Evolutionary conservation across 208 protist species (phyloP).

Genomic region (Endotrypanum monterogeii): DNA sequence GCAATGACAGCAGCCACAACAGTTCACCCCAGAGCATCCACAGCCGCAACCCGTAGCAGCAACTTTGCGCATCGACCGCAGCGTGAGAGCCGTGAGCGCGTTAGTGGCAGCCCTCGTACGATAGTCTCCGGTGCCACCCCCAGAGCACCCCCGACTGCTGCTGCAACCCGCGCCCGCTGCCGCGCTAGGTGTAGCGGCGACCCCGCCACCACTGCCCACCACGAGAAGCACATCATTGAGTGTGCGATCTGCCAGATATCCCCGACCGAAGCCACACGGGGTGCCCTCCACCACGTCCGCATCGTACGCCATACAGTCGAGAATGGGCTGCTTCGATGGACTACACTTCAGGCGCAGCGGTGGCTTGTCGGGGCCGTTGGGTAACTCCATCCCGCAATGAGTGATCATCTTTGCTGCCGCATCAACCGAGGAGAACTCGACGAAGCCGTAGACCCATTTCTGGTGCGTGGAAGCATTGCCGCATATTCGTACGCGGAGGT

Average conservation of each 20-base stretch:
- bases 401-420: conserved; percentile 41
- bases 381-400: conserved; percentile 49
- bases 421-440: conserved; percentile 44
- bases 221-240: conserved; percentile 52
- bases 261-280: conserved; percentile 47
- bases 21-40: conserved; percentile 24
- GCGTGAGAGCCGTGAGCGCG: conserved; percentile 19
- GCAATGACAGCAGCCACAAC: conserved; percentile 20
- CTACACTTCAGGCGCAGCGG: conserved; percentile 63
- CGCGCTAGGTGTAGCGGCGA: not conserved
- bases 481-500: conserved; percentile 52
- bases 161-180: not conserved
- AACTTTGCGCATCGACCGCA: conserved; percentile 20
- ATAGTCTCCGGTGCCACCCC: not conserved
- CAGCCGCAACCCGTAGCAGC: conserved; percentile 26
- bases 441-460: conserved; percentile 71
- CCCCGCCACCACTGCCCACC: conserved; percentile 12
- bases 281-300: conserved; percentile 39
- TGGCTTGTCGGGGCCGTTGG: conserved; percentile 41
- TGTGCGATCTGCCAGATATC: conserved; percentile 38
- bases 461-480: conserved; percentile 44
- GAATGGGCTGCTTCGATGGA: conserved; percentile 55
- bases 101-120: conserved; percentile 2
- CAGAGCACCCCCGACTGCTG: not conserved
- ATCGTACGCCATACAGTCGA: conserved; percentile 61